phyloP scores from a whole-genome alignment of 345 rosid genomes.

The Lumnitzera racemosa region DNA sequence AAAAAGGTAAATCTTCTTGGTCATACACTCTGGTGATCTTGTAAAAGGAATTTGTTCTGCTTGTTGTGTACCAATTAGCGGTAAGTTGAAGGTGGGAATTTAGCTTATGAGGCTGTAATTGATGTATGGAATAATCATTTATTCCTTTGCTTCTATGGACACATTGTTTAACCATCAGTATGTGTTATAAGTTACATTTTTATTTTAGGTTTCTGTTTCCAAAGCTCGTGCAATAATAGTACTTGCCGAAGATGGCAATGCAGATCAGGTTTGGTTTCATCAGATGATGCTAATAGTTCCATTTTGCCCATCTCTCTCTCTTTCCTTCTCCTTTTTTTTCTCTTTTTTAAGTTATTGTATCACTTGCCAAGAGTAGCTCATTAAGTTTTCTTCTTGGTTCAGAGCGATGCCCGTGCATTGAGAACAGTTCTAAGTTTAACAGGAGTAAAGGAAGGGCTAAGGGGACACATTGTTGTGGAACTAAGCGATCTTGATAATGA shows the following conservation, averaged over 20 bases:
- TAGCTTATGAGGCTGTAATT: too few species aligned
- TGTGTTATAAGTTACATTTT: background rate
- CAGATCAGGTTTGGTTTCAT: conserved; percentile 58
- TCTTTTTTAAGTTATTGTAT: background rate
- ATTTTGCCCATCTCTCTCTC: background rate
- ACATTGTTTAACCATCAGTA: background rate
- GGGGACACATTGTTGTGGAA: conserved; percentile 73
- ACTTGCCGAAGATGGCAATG: conserved; percentile 76
- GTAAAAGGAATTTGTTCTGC: too few species aligned
- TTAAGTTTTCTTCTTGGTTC: conserved; percentile 3
- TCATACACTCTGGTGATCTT: too few species aligned
- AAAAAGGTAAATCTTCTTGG: conserved; percentile 35
- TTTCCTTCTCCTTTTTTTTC: too few species aligned
- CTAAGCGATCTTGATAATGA: conserved; percentile 73
- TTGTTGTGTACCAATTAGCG: too few species aligned
- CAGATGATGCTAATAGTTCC: conserved; percentile 2
- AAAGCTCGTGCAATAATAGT: conserved; percentile 67
- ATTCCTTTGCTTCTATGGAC: too few species aligned
- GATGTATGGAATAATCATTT: too few species aligned
- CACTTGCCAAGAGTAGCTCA: background rate
- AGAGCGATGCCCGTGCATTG: conserved; percentile 81
- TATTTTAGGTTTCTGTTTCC: conserved; percentile 60
- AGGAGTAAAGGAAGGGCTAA: conserved; percentile 66
- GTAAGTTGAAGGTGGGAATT: too few species aligned
- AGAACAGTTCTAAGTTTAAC: conserved; percentile 73